Evolutionary conservation across 78 protist species (phyloP).

Genomic region (Guillardia theta): DNA sequence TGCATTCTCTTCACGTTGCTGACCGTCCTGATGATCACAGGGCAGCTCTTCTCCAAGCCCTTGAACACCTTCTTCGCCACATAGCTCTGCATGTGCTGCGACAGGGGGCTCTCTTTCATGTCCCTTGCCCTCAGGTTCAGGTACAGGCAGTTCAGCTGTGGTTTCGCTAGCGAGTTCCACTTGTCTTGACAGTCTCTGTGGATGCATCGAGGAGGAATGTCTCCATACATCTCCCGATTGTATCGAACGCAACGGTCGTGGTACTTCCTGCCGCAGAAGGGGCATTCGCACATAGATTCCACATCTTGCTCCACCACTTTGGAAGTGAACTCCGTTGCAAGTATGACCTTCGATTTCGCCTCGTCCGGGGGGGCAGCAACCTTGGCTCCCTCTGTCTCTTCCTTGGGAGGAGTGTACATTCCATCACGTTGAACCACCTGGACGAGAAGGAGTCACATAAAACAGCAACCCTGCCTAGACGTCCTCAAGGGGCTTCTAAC

Average conservation of each 20-base stretch:
- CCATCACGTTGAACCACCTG: background rate
- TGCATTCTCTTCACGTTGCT: background rate
- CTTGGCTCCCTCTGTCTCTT: no score
- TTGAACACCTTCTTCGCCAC: background rate
- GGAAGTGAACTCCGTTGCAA: background rate
- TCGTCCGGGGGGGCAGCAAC: no score
- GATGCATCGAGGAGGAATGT: background rate
- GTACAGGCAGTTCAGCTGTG: no score
- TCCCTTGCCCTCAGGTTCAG: background rate
- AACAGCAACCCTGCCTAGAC: background rate
- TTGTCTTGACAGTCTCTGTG: background rate
- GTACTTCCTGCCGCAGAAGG: slow-evolving; percentile 9
- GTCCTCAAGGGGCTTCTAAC: background rate
- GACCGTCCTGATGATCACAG: background rate
- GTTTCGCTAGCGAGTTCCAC: no score
- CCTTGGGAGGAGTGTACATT: no score
- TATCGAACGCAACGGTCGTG: background rate
- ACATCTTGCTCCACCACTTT: background rate
- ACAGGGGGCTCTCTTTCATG: background rate
- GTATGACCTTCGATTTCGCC: background rate
- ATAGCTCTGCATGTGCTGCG: background rate
- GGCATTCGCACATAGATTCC: background rate
- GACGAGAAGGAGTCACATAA: background rate
- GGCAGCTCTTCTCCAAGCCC: background rate
- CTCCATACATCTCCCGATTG: background rate